A percentile compares a stretch with the other conserved stretches of the same genome.
These are phyloP conservation scores for Syncephalastrum racemosum DNA, from an alignment of 371 early-diverging fungal genomes.

Conservation along the genomic window DNA sequence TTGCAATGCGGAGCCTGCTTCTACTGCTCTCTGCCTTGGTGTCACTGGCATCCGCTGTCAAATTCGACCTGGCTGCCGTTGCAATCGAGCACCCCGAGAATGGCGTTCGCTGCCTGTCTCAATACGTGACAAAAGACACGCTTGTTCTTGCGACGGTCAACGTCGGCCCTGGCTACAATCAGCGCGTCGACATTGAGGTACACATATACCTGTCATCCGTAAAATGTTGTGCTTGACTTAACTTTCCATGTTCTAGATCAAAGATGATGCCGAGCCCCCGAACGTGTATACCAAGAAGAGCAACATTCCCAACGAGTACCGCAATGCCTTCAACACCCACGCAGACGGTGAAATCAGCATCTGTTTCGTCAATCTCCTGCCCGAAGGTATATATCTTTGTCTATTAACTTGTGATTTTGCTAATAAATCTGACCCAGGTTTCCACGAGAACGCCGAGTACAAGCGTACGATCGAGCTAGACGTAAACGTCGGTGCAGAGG, in stretches of 20 bases:
- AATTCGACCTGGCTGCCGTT: constrained; percentile 72
- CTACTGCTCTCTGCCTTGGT: constrained; percentile 3
- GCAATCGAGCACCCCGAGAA: constrained; percentile 30
- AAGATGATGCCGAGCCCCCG: constrained; percentile 58
- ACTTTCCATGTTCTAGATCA: constrained; percentile 40
- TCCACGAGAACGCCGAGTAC: constrained; percentile 54
- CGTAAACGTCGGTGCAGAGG: constrained; percentile 87
- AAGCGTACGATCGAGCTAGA: constrained; percentile 69
- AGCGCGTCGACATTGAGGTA: constrained; percentile 73
- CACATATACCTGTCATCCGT: neutral
- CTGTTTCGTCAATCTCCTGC: constrained; percentile 85
- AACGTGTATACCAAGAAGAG: constrained; percentile 65
- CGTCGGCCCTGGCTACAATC: constrained; percentile 64
- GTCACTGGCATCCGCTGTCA: constrained; percentile 51
- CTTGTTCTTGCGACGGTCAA: constrained; percentile 74
- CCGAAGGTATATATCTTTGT: constrained; percentile 48
- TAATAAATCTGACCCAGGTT: constrained; percentile 40
- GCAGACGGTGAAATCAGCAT: constrained; percentile 79
- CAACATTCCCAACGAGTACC: constrained; percentile 52
- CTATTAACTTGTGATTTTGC: neutral
- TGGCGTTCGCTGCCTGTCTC: constrained; percentile 67
- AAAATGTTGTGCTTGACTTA: too few species aligned
- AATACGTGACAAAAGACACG: constrained; percentile 70
- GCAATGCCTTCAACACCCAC: constrained; percentile 74
- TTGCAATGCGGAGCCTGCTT: constrained; percentile 3